phyloP scores from a whole-genome alignment of 2,329 filamentous ascomycete species.

The Talaromyces sp. region DNA sequence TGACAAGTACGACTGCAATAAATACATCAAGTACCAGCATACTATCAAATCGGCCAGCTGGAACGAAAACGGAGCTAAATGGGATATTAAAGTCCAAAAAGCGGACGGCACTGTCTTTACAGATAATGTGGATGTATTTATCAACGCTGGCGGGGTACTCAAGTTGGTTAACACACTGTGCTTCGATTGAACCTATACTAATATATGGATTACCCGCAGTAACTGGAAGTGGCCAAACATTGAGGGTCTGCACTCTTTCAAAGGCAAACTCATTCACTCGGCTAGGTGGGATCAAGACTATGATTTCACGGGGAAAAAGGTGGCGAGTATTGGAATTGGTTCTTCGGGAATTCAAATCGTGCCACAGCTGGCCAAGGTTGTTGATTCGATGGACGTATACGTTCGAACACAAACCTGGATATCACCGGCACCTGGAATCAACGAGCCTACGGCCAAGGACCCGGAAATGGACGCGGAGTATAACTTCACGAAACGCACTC shows the following conservation, averaged over 20 bases:
- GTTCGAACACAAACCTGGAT: conserved; percentile 7
- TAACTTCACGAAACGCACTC: conserved; percentile 3
- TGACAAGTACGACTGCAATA: conserved; percentile 20
- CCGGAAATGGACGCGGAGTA: conserved; percentile 5
- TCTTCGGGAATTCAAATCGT: conserved; percentile 20
- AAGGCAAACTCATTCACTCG: conserved; percentile 28
- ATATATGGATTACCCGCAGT: background rate
- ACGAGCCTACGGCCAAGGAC: conserved; percentile 6
- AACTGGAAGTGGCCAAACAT: conserved; percentile 20
- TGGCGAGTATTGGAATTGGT: conserved; percentile 22
- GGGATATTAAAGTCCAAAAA: conserved; percentile 21
- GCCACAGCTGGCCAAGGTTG: background rate
- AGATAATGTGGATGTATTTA: conserved; percentile 19
- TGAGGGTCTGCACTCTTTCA: conserved; percentile 27
- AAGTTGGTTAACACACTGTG: conserved; percentile 12
- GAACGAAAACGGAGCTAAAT: conserved; percentile 22
- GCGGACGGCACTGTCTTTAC: conserved; percentile 7
- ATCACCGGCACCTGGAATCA: conserved; percentile 6
- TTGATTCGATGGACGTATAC: conserved; percentile 5
- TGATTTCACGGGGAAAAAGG: conserved; percentile 19
- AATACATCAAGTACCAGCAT: conserved; percentile 22
- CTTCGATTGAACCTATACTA: background rate
- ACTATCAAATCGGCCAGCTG: conserved; percentile 23
- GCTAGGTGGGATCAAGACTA: conserved; percentile 25
- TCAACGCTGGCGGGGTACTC: conserved; percentile 26